These are phyloP conservation scores for Plasmodium yoelii DNA, from an alignment of 169 alveolate genomes.

Conservation along the genomic window DNA sequence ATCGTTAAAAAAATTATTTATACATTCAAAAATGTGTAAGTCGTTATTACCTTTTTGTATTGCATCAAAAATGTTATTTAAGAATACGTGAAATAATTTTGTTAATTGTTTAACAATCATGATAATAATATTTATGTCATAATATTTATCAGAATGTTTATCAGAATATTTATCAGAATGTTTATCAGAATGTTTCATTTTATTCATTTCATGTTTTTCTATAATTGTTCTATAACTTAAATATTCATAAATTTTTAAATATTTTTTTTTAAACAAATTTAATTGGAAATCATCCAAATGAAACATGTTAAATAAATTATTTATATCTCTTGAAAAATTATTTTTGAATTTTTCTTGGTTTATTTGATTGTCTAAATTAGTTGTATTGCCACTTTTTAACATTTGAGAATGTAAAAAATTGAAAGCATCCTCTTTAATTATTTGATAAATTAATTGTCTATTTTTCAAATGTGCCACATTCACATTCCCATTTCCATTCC, in stretches of 20 bases:
- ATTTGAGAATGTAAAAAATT: not conserved
- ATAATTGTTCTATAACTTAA: constrained; percentile 39
- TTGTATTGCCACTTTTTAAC: too few species aligned
- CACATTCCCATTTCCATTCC: too few species aligned
- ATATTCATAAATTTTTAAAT: constrained; percentile 31
- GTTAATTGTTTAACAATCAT: constrained; percentile 55
- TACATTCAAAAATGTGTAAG: constrained; percentile 28
- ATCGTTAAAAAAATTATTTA: constrained; percentile 49
- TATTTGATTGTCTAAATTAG: too few species aligned
- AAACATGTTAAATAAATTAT: not conserved
- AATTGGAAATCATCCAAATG: not conserved
- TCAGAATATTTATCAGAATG: constrained; percentile 19
- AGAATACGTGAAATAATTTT: constrained; percentile 34
- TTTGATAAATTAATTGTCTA: not conserved
- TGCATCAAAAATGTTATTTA: constrained; percentile 1
- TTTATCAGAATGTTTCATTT: constrained; percentile 9
- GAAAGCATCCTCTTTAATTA: not conserved
- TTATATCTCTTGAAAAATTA: not conserved
- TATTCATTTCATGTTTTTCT: constrained; percentile 24
- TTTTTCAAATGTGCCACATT: too few species aligned
- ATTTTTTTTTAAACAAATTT: not conserved
- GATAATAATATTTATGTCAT: constrained; percentile 12
- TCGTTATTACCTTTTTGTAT: constrained; percentile 7
- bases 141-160: constrained; percentile 21
- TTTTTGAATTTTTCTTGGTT: not conserved